These are phyloP conservation scores for Iris pallida DNA, from an alignment of 116 monocot species.

Conservation along the genomic window DNA sequence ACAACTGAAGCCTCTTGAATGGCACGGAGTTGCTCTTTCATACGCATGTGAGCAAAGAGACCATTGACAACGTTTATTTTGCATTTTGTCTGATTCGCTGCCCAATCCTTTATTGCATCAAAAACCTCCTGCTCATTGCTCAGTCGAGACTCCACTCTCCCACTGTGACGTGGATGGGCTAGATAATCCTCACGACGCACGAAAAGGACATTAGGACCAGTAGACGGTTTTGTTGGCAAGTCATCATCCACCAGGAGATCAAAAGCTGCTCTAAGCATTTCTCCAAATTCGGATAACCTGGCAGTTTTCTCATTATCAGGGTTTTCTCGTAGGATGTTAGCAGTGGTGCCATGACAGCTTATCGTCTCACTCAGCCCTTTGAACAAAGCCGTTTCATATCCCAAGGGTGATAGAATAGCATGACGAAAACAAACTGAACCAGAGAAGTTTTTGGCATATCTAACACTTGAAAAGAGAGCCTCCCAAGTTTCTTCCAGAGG, in stretches of 20 bases:
- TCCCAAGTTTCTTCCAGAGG: slow-evolving; percentile 91
- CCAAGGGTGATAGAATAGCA: slow-evolving; percentile 76
- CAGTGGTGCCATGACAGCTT: slow-evolving; percentile 63
- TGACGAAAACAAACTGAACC: slow-evolving; percentile 84
- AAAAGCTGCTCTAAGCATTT: slow-evolving; percentile 75
- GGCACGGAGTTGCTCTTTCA: slow-evolving; percentile 73
- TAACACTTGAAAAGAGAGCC: slow-evolving; percentile 77
- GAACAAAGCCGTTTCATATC: slow-evolving; percentile 93
- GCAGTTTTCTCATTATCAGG: slow-evolving; percentile 61
- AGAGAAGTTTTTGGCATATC: slow-evolving; percentile 85
- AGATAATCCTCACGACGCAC: slow-evolving; percentile 90
- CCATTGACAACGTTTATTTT: slow-evolving; percentile 76
- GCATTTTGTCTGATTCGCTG: slow-evolving; percentile 46
- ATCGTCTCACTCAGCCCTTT: slow-evolving; percentile 76
- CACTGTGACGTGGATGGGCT: slow-evolving; percentile 87
- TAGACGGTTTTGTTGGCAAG: slow-evolving; percentile 20
- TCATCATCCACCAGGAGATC: slow-evolving; percentile 18
- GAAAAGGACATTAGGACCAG: slow-evolving; percentile 69
- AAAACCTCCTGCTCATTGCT: slow-evolving; percentile 85
- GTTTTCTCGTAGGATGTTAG: slow-evolving; percentile 28
- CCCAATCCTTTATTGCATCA: slow-evolving; percentile 59
- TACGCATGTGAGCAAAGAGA: slow-evolving; percentile 82
- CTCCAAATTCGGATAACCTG: slow-evolving; percentile 82
- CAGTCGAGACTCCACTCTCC: slow-evolving; percentile 70
- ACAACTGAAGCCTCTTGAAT: slow-evolving; percentile 81